These are phyloP conservation scores for Sphagnum fallax DNA, from an alignment of 228 moss, liverwort and hornwort genomes.

Conservation along the genomic window DNA sequence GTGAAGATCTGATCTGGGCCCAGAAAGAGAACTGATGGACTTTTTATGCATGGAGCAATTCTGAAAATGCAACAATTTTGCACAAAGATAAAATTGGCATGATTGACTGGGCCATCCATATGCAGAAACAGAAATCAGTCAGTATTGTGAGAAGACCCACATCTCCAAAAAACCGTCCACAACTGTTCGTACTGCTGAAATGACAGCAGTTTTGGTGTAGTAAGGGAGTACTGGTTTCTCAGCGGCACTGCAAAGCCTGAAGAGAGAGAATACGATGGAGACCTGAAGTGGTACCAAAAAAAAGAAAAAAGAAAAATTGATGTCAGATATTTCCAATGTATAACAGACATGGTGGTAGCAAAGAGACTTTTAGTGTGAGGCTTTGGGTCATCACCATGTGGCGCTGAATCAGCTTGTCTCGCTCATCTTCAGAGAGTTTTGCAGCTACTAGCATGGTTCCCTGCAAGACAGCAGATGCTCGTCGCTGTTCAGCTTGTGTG, in stretches of 20 bases:
- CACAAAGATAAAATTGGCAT: no score
- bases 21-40: no score
- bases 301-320: neutral
- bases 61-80: no score
- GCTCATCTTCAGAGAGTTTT: conserved; percentile 75
- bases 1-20: no score
- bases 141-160: conserved; percentile 11
- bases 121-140: no score
- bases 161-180: conserved; percentile 94
- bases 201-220: conserved; percentile 49
- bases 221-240: conserved; percentile 50
- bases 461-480: conserved; percentile 68
- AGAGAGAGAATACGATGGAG: conserved; percentile 67
- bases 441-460: conserved; percentile 61
- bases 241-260: conserved; percentile 58
- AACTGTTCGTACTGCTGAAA: conserved; percentile 57
- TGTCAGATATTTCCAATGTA: neutral
- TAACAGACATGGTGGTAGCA: neutral
- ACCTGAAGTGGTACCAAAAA: conserved; percentile 39
- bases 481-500: conserved; percentile 34
- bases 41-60: no score
- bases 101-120: no score
- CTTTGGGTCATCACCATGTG: conserved; percentile 46
- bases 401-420: conserved; percentile 72
- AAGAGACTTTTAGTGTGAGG: no score